Base-by-base conservation (phyloP, 441 rosid genomes). In the Gossypium gossypioides region DNA sequence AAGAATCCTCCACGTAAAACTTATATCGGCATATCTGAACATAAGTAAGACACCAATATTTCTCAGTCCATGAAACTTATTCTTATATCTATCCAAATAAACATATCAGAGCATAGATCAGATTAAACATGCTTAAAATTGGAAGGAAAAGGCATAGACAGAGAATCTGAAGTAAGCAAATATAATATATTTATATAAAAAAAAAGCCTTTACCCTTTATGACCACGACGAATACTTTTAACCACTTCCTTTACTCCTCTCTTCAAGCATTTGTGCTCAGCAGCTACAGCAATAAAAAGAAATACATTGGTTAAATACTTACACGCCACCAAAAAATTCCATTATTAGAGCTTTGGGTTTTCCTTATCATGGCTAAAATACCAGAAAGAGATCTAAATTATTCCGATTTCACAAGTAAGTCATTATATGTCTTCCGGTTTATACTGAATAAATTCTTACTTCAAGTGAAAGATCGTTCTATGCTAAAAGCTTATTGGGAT, bases 221-320 rank as follows among this genome's bases (percentile, higher is more conserved):
- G 84, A 19, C 96, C 92, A 3, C 97, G 91, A 40, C 97, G 80
- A 19, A 95, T 92, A 72, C 97, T 90, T 80, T 92, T 91, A 24
- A 95, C 97, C 1, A 95, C 99, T 84, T 94, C 97, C 77, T 95
- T 95, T 16, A 92, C 99, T 7, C 99, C 99, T 82, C 99, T 88
- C 84, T 91, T 94, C 89, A 94, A 80, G 77, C 99, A 92, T 76
- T 90, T 94, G 63, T 85, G 83, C 6, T 88, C 97, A 69, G 97
- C 88, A 79, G 97, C 97, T 95, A 79, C 34, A 55, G 44, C 34
- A 58, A 66, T n/a, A 68, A 58, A 66, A 29, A 75, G 6, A 8
- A 25, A 2, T 22, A 42, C 57, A 63, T 19, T 12, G 18, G 18
- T 16, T 15, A 60, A n/a, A 60, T 29, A 2, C 24, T 0, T 3